phyloP scores from a whole-genome alignment of 306 rosid species.

The Acacia melanoxylon region DNA sequence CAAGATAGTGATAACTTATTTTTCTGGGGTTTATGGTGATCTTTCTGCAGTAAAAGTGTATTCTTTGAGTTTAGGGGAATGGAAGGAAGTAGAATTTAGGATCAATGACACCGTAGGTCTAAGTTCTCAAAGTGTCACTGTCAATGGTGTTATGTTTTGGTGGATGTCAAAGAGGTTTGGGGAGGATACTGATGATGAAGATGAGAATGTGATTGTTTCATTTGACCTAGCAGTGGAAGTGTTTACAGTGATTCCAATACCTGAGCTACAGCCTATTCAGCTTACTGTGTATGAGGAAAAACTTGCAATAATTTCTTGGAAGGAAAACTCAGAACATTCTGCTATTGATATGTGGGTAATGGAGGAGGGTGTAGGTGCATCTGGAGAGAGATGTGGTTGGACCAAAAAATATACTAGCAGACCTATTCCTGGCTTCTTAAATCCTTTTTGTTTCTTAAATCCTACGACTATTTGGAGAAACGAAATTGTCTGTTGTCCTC shows the following conservation, averaged over 20 bases:
- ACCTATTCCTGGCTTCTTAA: no score
- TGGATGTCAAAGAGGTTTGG: no score
- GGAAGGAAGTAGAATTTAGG: not conserved
- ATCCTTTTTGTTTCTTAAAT: no score
- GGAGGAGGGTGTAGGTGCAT: not conserved
- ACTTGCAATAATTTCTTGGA: not conserved
- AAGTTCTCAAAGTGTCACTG: not conserved
- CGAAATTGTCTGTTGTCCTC: no score
- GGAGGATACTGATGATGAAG: not conserved
- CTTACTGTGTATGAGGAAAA: not conserved
- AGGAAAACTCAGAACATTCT: no score
- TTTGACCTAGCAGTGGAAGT: no score
- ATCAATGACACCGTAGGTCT: no score
- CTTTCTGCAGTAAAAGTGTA: no score
- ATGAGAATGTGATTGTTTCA: not conserved
- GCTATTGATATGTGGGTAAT: not conserved
- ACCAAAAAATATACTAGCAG: not conserved
- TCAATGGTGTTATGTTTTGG: constrained; percentile 21
- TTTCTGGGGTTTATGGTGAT: no score
- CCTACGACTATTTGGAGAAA: no score
- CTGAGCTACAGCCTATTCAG: not conserved
- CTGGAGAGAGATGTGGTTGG: not conserved
- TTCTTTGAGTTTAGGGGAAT: no score
- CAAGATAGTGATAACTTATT: no score
- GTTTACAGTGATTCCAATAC: not conserved